Evolutionary conservation across 2,329 filamentous ascomycete species (phyloP).

Genomic region (Colletotrichum tofieldiae): DNA sequence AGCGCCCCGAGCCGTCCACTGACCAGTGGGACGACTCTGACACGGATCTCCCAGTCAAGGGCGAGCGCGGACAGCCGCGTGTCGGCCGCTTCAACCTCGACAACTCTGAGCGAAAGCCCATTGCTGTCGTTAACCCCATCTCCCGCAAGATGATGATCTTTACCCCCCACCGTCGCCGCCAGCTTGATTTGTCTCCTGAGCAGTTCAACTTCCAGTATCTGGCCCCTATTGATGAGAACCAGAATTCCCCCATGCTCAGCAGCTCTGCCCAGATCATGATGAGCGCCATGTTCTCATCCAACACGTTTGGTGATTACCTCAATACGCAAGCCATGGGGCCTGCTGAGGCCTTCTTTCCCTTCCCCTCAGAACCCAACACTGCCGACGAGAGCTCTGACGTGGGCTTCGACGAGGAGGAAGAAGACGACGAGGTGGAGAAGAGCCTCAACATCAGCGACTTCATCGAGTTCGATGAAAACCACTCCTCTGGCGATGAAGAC

Average conservation of each 20-base stretch:
- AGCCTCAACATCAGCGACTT: slow-evolving; percentile 80
- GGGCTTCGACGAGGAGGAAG: slow-evolving; percentile 66
- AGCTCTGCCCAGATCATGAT: slow-evolving; percentile 85
- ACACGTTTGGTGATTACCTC: slow-evolving; percentile 70
- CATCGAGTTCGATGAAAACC: slow-evolving; percentile 75
- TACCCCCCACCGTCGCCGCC: slow-evolving; percentile 66
- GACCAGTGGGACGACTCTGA: slow-evolving; percentile 60
- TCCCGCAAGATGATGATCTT: slow-evolving; percentile 77
- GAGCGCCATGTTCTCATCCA: slow-evolving; percentile 76
- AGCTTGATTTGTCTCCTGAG: slow-evolving; percentile 69
- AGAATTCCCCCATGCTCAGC: slow-evolving; percentile 72
- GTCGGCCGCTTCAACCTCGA: slow-evolving; percentile 70
- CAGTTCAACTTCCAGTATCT: slow-evolving; percentile 66
- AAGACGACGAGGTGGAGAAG: slow-evolving; percentile 76
- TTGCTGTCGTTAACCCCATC: slow-evolving; percentile 71
- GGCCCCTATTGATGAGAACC: slow-evolving; percentile 53
- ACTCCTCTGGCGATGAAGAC: slow-evolving; percentile 73
- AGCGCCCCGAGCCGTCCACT: slow-evolving; percentile 54
- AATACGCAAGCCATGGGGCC: slow-evolving; percentile 80
- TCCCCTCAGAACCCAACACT: slow-evolving; percentile 72
- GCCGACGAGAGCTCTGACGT: slow-evolving; percentile 64
- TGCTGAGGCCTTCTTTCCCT: slow-evolving; percentile 82
- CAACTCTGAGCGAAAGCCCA: slow-evolving; percentile 69
- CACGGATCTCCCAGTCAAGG: slow-evolving; percentile 64
- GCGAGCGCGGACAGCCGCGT: slow-evolving; percentile 67